Base-by-base conservation (phyloP, 768 basidiomycete species). In the Lentinula detonsa region DNA sequence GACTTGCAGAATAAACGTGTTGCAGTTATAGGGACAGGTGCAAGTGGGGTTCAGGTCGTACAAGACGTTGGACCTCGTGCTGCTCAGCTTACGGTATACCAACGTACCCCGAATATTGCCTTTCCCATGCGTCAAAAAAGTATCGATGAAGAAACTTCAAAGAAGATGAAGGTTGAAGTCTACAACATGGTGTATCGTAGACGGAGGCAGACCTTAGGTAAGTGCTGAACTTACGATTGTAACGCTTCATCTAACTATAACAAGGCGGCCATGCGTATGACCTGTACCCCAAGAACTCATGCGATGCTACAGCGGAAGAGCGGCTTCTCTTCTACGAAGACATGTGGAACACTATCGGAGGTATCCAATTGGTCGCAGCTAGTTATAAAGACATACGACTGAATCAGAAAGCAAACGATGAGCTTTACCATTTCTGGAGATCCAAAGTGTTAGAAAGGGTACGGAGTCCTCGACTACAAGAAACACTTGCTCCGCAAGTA, bases 61-160 rank as follows among this genome's bases (percentile, higher is more conserved):
- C 69, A 71, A 48, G 70, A 66, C 45, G 57, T 60, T 10, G 70
- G 68, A 15, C 67, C 66, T 8, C 21, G 65, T 9, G 67, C 65
- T 3, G 39, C 61, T 3, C 66, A 69, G 45, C 65, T 71, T 39
- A 69, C 68, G 13, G 68, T 70, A 31, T 72, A 67, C 63, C 71
- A 72, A 60, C 69, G 71, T 8, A 70, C 69, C 8, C 68, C 69
- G 1, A 69, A 70, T 28, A 59, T 70, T n/a, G 65, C 69, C 1
- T 33, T 71, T 31, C 68, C 69, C 2, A 66, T 71, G 69, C 50
- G 46, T 4, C 66, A 70, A 52, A 45, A 57, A 15, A 50, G 61
- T 35, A 16, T 68, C 2, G 60, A 61, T 46, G 57, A 16, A 34
- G 62, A 56, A 28, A 62, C 60, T 15, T 67, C 67, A 42, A 62